Conservation (phyloP, 345 rosid genomes). For the Gynandropsis gynandra region DNA sequence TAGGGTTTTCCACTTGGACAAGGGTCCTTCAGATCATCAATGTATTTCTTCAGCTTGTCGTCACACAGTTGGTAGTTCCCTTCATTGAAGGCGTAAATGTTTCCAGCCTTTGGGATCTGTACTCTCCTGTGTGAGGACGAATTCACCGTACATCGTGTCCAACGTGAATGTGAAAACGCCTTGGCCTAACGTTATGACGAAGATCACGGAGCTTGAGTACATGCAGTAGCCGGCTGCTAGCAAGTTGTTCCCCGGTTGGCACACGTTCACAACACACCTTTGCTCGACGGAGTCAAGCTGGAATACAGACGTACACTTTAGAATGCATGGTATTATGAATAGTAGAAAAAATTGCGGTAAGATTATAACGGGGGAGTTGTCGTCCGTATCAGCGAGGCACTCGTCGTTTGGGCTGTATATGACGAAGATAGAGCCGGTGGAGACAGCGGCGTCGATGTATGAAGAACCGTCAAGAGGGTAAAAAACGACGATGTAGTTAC, state of each 20-base stretch:
- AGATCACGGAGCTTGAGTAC: conserved; percentile 92
- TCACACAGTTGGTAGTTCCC: conserved; percentile 95
- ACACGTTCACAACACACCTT: conserved; percentile 74
- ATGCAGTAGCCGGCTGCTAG: conserved; percentile 93
- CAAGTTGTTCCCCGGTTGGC: conserved; percentile 91
- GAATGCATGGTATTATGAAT: conserved; percentile 81
- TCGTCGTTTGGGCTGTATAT: conserved; percentile 95
- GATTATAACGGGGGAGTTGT: conserved; percentile 33
- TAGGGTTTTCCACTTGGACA: conserved; percentile 82
- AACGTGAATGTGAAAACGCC: conserved; percentile 80
- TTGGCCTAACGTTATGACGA: conserved; percentile 68
- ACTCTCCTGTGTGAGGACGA: conserved; percentile 88
- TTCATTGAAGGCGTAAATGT: conserved; percentile 82
- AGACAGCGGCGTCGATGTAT: conserved; percentile 90
- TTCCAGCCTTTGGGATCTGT: conserved; percentile 77
- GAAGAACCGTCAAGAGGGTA: conserved; percentile 97
- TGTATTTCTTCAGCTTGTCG: conserved; percentile 81
- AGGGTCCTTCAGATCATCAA: conserved; percentile 86
- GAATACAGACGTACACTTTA: too few relatives aligned
- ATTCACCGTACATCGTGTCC: conserved; percentile 88
- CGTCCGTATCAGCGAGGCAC: conserved; percentile 65
- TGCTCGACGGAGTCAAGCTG: conserved; percentile 55
- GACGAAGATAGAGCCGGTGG: conserved; percentile 94
- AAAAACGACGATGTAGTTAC: conserved; percentile 84
- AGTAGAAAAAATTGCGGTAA: conserved; percentile 76